Percentiles rank a stretch among this genome's conserved stretches.
Conservation (phyloP, 2,329 filamentous ascomycete species). For the Clonostachys chloroleuca region DNA sequence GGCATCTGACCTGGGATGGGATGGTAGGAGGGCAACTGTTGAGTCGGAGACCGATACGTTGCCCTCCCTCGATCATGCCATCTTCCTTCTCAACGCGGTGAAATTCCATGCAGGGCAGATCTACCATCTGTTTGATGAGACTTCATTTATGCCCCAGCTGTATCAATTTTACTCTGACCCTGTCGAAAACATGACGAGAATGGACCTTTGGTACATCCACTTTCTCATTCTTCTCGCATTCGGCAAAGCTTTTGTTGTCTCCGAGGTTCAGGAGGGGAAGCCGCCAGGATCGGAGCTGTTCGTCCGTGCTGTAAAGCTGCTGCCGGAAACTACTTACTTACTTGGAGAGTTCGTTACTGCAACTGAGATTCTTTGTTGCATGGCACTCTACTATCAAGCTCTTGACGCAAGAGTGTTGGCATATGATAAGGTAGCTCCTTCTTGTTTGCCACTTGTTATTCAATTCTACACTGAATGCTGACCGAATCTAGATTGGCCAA, state of each 20-base stretch:
- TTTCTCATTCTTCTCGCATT: not conserved
- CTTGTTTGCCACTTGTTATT: too few relatives aligned
- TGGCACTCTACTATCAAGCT: too few relatives aligned
- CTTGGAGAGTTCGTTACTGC: too few relatives aligned
- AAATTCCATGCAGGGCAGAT: slow-evolving; percentile 51
- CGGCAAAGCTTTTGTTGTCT: not conserved
- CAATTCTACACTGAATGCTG: too few relatives aligned
- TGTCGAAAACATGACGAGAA: not conserved
- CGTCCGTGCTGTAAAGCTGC: not conserved
- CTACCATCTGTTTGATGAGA: slow-evolving; percentile 50
- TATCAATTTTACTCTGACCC: slow-evolving; percentile 17
- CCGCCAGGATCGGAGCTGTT: not conserved
- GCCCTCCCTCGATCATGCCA: slow-evolving; percentile 46
- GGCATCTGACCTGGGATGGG: slow-evolving; percentile 45
- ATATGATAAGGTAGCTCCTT: too few relatives aligned
- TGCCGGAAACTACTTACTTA: not conserved
- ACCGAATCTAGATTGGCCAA: too few relatives aligned
- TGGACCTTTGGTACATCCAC: not conserved
- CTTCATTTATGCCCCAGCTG: slow-evolving; percentile 35
- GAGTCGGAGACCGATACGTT: slow-evolving; percentile 11
- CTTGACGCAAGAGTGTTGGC: too few relatives aligned
- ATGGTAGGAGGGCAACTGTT: slow-evolving; percentile 8
- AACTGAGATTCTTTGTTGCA: too few relatives aligned
- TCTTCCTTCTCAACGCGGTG: slow-evolving; percentile 48
- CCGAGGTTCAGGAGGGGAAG: not conserved